Conservation (phyloP, 345 rosid genomes). For the Euphorbia lathyris region DNA sequence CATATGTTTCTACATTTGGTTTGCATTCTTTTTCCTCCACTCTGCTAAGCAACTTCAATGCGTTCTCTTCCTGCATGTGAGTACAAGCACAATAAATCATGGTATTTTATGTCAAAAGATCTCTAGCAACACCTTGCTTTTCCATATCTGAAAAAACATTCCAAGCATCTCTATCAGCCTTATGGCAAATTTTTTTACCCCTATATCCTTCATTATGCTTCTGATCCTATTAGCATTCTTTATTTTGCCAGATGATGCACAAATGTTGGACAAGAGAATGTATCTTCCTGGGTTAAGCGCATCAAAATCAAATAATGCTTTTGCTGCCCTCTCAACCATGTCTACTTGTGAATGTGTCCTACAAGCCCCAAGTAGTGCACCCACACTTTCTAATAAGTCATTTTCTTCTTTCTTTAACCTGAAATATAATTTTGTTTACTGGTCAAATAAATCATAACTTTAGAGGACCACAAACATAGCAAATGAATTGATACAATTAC, state of each 20-base stretch:
- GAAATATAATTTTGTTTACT: constrained; percentile 15
- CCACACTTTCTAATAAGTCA: constrained; percentile 41
- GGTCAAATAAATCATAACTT: constrained; percentile 14
- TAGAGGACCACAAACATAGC: constrained; percentile 7
- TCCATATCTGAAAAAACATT: too few species aligned
- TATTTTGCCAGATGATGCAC: constrained; percentile 55
- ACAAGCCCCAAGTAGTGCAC: constrained; percentile 55
- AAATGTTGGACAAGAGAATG: constrained; percentile 53
- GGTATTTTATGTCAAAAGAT: too few species aligned
- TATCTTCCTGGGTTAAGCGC: constrained; percentile 50
- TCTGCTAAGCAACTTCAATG: too few species aligned
- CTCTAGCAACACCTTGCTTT: too few species aligned
- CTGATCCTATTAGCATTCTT: constrained; percentile 41
- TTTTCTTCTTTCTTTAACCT: constrained; percentile 76
- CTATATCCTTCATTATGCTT: constrained; percentile 43
- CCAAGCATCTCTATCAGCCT: too few species aligned
- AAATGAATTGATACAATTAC: constrained; percentile 9
- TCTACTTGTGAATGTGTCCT: constrained; percentile 38
- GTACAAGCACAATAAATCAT: too few species aligned
- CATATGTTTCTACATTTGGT: too few species aligned
- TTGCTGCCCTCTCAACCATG: constrained; percentile 50
- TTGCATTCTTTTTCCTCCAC: too few species aligned
- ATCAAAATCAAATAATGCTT: constrained; percentile 45
- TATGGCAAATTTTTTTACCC: constrained; percentile 42
- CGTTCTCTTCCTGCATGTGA: too few species aligned